Evolutionary conservation across 2,329 filamentous ascomycete genomes (phyloP).

Genomic region (Aspergillus amoenus): DNA sequence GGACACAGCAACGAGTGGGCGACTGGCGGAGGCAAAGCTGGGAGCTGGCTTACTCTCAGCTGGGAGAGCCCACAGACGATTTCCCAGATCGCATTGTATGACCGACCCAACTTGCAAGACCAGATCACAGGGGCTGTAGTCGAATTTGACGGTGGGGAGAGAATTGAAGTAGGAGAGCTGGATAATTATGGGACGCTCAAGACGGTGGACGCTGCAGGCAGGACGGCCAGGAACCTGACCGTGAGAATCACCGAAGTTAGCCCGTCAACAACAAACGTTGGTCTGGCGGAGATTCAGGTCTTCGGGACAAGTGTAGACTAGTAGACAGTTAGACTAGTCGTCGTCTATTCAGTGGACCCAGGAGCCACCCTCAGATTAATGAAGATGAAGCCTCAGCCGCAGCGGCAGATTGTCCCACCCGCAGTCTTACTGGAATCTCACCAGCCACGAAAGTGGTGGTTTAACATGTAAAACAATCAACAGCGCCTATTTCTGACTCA

Average conservation of each 20-base stretch:
- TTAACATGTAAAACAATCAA: too few relatives aligned
- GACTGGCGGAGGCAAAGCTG: constrained; percentile 4
- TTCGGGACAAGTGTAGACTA: background rate
- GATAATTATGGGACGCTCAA: constrained; percentile 8
- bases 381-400: background rate
- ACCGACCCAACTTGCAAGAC: constrained; percentile 10
- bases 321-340: background rate
- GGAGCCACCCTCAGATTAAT: background rate
- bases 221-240: background rate
- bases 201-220: background rate
- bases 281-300: constrained; percentile 11
- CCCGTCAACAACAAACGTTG: constrained; percentile 7
- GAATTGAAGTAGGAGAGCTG: background rate
- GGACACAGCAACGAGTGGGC: constrained; percentile 1
- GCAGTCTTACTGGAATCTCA: too few relatives aligned
- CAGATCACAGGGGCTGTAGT: constrained; percentile 6
- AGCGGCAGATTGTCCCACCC: background rate
- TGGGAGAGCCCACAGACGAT: constrained; percentile 9
- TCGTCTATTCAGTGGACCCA: too few relatives aligned
- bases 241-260: constrained; percentile 11
- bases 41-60: constrained; percentile 4
- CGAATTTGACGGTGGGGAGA: constrained; percentile 8
- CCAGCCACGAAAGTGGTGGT: too few relatives aligned
- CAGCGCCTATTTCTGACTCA: too few relatives aligned
- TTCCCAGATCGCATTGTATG: constrained; percentile 7